A percentile compares a stretch with the other conserved stretches of the same genome.
These are phyloP conservation scores for Cutaneotrichosporon sp. DNA, from an alignment of 1,284 basidiomycete species.

Conservation along the genomic window DNA sequence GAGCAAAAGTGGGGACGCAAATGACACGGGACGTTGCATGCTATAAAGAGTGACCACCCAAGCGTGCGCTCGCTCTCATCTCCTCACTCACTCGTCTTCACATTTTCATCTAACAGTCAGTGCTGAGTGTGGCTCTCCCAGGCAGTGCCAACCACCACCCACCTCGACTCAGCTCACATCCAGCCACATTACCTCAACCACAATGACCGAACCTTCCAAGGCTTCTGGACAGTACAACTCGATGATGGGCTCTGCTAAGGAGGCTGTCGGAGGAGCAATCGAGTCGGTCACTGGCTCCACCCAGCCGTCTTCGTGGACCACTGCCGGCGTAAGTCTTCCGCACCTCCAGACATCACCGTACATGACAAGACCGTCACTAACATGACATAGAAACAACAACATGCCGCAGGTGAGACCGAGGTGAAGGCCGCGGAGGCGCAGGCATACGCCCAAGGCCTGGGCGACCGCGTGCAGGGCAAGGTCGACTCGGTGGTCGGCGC, in stretches of 20 bases:
- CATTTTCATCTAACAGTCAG: neutral
- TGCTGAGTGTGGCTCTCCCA: neutral
- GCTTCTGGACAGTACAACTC: conserved; percentile 60
- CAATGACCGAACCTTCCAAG: conserved; percentile 58
- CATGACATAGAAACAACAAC: conserved; percentile 57
- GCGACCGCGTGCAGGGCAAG: conserved; percentile 65
- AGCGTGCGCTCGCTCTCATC: neutral
- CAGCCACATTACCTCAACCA: neutral
- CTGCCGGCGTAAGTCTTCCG: conserved; percentile 11
- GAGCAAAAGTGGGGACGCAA: no score
- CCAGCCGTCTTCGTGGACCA: conserved; percentile 32
- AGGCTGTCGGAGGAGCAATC: conserved; percentile 58
- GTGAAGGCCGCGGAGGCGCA: conserved; percentile 49
- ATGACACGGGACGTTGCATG: neutral
- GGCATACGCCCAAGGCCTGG: conserved; percentile 59
- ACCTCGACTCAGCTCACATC: neutral
- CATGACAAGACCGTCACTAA: conserved; percentile 44
- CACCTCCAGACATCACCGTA: neutral
- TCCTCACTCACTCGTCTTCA: neutral
- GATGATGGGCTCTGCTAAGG: conserved; percentile 47
- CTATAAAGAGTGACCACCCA: neutral
- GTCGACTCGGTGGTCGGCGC: conserved; percentile 65
- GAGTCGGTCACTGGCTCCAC: conserved; percentile 57
- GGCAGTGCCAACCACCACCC: neutral
- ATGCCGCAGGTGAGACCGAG: conserved; percentile 62